A percentile compares a stretch with the other conserved stretches of the same genome.
Evolutionary conservation across 768 basidiomycete genomes (phyloP).

Genomic region (Hirschioporus abietinus): DNA sequence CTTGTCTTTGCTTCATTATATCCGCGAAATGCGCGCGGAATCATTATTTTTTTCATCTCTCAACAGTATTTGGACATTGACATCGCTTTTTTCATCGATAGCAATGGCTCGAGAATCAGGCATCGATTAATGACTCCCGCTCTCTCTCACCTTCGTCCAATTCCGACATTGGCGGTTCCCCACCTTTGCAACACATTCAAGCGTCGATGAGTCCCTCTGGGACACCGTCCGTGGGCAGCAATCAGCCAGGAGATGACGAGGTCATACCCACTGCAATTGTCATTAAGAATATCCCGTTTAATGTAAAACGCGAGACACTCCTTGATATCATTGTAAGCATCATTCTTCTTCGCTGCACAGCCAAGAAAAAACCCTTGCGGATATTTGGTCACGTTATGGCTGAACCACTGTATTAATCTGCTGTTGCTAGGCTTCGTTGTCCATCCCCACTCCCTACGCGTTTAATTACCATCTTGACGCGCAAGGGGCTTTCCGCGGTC

Average conservation of each 20-base stretch:
- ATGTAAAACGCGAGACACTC: slow-evolving; percentile 93
- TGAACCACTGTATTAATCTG: slow-evolving; percentile 6
- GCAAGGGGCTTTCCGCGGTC: slow-evolving; percentile 91
- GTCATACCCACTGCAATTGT: slow-evolving; percentile 99
- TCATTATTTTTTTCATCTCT: neutral
- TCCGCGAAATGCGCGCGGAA: slow-evolving; percentile 15
- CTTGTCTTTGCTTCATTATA: slow-evolving; percentile 18
- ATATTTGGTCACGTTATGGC: neutral
- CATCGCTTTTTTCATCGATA: slow-evolving; percentile 26
- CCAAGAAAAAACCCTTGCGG: neutral
- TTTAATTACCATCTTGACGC: slow-evolving; percentile 99
- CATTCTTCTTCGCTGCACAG: slow-evolving; percentile 10
- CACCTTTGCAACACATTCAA: slow-evolving; percentile 44
- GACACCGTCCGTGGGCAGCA: slow-evolving; percentile 30
- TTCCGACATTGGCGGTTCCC: slow-evolving; percentile 84
- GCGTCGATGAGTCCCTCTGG: slow-evolving; percentile 42
- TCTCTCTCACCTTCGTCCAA: slow-evolving; percentile 82
- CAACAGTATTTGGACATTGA: slow-evolving; percentile 15
- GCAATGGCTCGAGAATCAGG: slow-evolving; percentile 82
- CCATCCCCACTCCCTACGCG: slow-evolving; percentile 95
- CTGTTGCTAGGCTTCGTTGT: slow-evolving; percentile 66
- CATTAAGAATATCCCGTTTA: slow-evolving; percentile 99
- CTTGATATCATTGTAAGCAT: slow-evolving; percentile 89
- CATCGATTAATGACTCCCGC: slow-evolving; percentile 54
- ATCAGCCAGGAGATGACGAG: slow-evolving; percentile 69